Base-by-base conservation (phyloP, 2,329 filamentous ascomycete species). In the Aspergillus hortae region DNA sequence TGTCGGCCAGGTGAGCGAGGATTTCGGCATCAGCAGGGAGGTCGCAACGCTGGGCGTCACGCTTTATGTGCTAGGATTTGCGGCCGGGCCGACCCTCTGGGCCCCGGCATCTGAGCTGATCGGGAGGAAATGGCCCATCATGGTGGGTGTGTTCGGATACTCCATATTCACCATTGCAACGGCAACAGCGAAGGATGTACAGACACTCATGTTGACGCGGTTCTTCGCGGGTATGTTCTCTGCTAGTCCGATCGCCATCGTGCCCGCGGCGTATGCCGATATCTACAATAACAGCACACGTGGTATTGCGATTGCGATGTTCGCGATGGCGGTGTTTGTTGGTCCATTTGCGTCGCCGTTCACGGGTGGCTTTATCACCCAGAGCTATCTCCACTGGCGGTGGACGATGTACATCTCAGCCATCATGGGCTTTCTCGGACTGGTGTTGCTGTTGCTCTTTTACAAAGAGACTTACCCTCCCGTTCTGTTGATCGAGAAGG, bases 61-160 rank as follows among this genome's bases (percentile, higher is more conserved):
- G 0, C 59, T 80, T 2, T 75, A 79, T 40, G 67, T 81, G 0
- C 68, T 78, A 32, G 75, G 80, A 2, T 83, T 82, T 56, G 77
- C 78, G 0, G 60, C 84, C 3, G 85, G 85, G 0, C 84, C 85
- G 0, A 66, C 86, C 9, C 53, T 87, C 1, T 86, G 82, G 80
- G 83, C 81, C 3, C 83, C 84, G 0, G 64, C 85, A 17, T 81
- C 77, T 48, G 85, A 87, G 62, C 72, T 85, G 7, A 82, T 77
- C 45, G 82, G 82, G 0, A 69, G 81, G 65, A 83, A 74, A 71
- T 52, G 77, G 81, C 44, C 81, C 68, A 61, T 77, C 62, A 32
- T 74, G 2, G 67, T 72, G 6, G 71, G 74, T 1, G 63, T 78
- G 36, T 64, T 74, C 30, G 64, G 70, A 1, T 68, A 74, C 15